A percentile compares a stretch with the other conserved stretches of the same genome.
phyloP scores from a whole-genome alignment of 1,284 basidiomycete genomes.

The Agroathelia rolfsii region DNA sequence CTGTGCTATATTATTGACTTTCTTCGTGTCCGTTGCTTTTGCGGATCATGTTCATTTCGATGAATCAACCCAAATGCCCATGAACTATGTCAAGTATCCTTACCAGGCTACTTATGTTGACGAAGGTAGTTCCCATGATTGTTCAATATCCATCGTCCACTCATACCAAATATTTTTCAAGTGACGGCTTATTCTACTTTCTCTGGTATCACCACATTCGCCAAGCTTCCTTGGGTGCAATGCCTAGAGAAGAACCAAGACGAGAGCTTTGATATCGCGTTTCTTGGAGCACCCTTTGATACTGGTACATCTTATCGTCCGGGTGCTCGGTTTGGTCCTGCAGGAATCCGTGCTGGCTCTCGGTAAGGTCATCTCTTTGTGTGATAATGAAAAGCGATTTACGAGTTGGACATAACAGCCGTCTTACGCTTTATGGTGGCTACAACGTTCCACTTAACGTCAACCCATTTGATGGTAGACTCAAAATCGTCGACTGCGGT shows the following conservation, averaged over 20 bases:
- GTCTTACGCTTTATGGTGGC: conserved; percentile 62
- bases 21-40: conserved; percentile 22
- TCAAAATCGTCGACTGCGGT: conserved; percentile 66
- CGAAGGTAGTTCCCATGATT: conserved; percentile 31
- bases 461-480: conserved; percentile 54
- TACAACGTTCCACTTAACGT: conserved; percentile 66
- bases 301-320: conserved; percentile 69
- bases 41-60: conserved; percentile 31
- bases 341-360: conserved; percentile 66
- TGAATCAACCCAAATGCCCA: conserved; percentile 54
- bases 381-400: too few species aligned
- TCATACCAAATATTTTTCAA: too few species aligned
- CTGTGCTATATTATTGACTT: conserved; percentile 6
- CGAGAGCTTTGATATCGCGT: conserved; percentile 60
- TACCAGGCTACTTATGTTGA: conserved; percentile 47
- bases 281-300: conserved; percentile 74
- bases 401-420: too few species aligned
- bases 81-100: conserved; percentile 56
- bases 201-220: conserved; percentile 68
- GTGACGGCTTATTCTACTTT: conserved; percentile 65
- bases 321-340: conserved; percentile 71
- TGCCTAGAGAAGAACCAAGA: conserved; percentile 52
- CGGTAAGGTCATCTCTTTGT: too few species aligned
- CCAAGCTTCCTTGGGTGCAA: conserved; percentile 65
- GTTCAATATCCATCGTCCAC: conserved; percentile 2